These are phyloP conservation scores for Pulveroboletus ravenelii DNA, from an alignment of 768 basidiomycete species.

Conservation along the genomic window DNA sequence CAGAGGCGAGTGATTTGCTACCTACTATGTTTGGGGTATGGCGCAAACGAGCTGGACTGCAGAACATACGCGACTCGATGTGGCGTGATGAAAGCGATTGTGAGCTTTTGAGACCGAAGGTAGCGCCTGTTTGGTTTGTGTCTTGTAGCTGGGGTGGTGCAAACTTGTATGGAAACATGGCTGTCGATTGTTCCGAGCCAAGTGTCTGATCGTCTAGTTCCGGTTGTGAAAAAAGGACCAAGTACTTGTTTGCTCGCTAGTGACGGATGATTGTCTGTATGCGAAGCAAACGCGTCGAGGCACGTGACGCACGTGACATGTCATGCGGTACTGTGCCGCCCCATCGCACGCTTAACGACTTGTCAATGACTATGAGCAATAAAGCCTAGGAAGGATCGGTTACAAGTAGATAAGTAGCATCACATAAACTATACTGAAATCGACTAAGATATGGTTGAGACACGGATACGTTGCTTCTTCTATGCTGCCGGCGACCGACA, in stretches of 20 bases:
- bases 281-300: slow-evolving; percentile 6
- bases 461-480: background rate
- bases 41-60: slow-evolving; percentile 5
- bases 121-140: background rate
- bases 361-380: background rate
- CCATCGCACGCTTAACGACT: background rate
- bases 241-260: background rate
- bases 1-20: background rate
- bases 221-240: background rate
- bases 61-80: slow-evolving; percentile 8
- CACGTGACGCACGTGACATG: slow-evolving; percentile 18
- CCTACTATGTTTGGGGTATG: slow-evolving; percentile 2
- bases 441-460: background rate
- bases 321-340: too few relatives aligned
- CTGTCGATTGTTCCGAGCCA: background rate
- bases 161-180: slow-evolving; percentile 20
- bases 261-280: background rate
- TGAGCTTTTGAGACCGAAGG: slow-evolving; percentile 12
- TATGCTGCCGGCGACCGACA: background rate
- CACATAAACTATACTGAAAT: background rate
- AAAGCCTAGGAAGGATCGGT: background rate
- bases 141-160: slow-evolving; percentile 11
- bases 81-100: slow-evolving; percentile 11
- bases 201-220: background rate
- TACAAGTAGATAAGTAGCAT: background rate